Evolutionary conservation across 495 filamentous ascomycete species (phyloP).

Genomic region (Astrothelium subdiscretum): DNA sequence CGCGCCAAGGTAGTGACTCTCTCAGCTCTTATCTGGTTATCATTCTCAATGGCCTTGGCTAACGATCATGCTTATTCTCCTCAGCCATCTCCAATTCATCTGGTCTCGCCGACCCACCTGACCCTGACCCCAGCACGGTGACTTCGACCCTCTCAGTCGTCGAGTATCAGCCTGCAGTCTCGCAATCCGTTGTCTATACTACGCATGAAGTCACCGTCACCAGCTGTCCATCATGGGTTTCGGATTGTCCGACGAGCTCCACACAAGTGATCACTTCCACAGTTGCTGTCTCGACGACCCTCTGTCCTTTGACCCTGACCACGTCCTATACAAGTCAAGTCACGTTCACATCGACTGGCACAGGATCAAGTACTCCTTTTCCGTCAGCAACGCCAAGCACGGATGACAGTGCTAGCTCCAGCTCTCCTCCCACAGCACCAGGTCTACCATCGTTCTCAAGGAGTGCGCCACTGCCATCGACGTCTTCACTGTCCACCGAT

Average conservation of each 20-base stretch:
- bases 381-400: neutral
- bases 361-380: neutral
- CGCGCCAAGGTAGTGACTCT: neutral
- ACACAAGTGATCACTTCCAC: conserved; percentile 12
- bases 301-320: conserved; percentile 19
- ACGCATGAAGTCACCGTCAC: conserved; percentile 13
- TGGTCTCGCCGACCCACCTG: neutral
- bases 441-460: conserved; percentile 27
- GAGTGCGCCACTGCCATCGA: conserved; percentile 44
- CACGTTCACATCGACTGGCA: neutral
- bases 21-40: neutral
- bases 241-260: conserved; percentile 13
- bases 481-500: conserved; percentile 21
- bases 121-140: neutral
- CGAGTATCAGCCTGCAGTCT: conserved; percentile 7
- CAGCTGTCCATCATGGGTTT: conserved; percentile 12
- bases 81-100: neutral
- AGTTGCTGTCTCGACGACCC: conserved; percentile 15
- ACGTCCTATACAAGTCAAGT: conserved; percentile 1
- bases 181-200: conserved; percentile 11
- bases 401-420: neutral
- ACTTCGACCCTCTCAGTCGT: neutral
- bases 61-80: neutral
- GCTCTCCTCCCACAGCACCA: neutral
- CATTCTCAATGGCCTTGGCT: neutral